A percentile compares a stretch with the other conserved stretches of the same genome.
These are phyloP conservation scores for Schizothecium vesticola DNA, from an alignment of 495 filamentous ascomycete species.

Conservation along the genomic window DNA sequence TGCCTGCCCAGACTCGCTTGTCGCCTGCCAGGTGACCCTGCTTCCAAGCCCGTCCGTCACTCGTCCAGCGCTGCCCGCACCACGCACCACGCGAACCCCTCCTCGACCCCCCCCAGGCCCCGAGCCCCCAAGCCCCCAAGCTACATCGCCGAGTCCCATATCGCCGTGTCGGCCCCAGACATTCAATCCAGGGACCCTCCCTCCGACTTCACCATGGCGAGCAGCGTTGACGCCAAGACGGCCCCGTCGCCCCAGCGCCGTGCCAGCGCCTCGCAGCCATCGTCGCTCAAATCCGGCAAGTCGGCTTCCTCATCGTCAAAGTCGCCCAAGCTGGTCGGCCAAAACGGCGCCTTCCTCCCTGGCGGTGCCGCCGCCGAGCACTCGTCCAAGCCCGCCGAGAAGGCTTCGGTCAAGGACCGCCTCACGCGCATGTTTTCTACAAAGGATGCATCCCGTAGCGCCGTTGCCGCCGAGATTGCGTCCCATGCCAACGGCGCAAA, in stretches of 20 bases:
- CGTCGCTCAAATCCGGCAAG: constrained; percentile 43
- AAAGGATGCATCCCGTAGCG: constrained; percentile 32
- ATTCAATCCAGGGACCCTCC: background rate
- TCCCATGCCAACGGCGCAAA: constrained; percentile 14
- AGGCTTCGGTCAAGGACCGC: constrained; percentile 44
- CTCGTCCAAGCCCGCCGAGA: constrained; percentile 37
- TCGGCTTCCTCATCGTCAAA: constrained; percentile 20
- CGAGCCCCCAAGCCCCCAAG: background rate
- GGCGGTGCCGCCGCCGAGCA: constrained; percentile 21
- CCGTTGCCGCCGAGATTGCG: constrained; percentile 17
- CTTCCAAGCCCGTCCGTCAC: background rate
- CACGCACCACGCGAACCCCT: constrained; percentile 2
- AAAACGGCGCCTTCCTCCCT: constrained; percentile 31
- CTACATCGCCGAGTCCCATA: background rate
- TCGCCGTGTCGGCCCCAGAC: background rate
- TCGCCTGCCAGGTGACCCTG: constrained; percentile 14
- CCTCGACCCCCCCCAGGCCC: constrained; percentile 4
- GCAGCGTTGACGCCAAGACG: constrained; percentile 24
- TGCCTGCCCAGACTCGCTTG: constrained; percentile 21
- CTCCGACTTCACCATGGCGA: constrained; percentile 21
- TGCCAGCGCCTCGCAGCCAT: constrained; percentile 35
- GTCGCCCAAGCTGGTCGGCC: constrained; percentile 37
- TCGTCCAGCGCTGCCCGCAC: background rate
- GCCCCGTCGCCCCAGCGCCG: constrained; percentile 28
- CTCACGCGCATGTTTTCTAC: constrained; percentile 48